These are phyloP conservation scores for Acacia melanoxylon DNA, from an alignment of 306 rosid species.

Conservation along the genomic window DNA sequence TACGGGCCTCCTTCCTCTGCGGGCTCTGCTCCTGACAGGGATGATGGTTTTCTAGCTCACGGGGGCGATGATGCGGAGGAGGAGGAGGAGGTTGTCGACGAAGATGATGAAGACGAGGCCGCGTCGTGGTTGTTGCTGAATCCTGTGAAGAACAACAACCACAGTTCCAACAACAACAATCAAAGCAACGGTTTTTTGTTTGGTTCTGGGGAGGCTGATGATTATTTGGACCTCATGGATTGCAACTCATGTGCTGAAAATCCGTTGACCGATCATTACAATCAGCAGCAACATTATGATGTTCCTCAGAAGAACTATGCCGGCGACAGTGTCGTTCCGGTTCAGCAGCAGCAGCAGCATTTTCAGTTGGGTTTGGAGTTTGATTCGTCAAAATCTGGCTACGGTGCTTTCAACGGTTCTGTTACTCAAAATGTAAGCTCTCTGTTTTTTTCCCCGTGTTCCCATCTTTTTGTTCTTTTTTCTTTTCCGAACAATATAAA, in stretches of 20 bases:
- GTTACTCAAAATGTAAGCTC: slow-evolving; percentile 62
- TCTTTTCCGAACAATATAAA: background rate
- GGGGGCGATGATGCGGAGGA: slow-evolving; percentile 47
- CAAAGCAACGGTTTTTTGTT: slow-evolving; percentile 55
- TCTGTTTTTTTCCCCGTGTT: background rate
- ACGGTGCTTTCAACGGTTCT: slow-evolving; percentile 53
- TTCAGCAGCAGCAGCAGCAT: slow-evolving; percentile 46
- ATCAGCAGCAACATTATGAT: slow-evolving; percentile 34
- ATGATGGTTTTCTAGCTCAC: slow-evolving; percentile 30
- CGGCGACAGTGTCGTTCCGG: slow-evolving; percentile 84
- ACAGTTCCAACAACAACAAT: slow-evolving; percentile 23
- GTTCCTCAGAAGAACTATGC: slow-evolving; percentile 45
- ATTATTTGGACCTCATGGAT: slow-evolving; percentile 82
- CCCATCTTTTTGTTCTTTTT: background rate
- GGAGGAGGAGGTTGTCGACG: slow-evolving; percentile 45
- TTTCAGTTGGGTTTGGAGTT: slow-evolving; percentile 67
- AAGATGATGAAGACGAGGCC: slow-evolving; percentile 71
- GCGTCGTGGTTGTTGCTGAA: slow-evolving; percentile 88
- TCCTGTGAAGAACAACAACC: slow-evolving; percentile 45
- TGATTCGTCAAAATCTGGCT: slow-evolving; percentile 61
- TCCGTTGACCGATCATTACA: slow-evolving; percentile 40
- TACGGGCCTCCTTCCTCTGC: slow-evolving; percentile 41
- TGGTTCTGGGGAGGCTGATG: slow-evolving; percentile 70
- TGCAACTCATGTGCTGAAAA: slow-evolving; percentile 54
- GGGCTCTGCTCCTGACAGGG: background rate